Evolutionary conservation across 352 stramenopile genomes (phyloP), one percentile per base, ranked within the genome.

Genomic region (Pythium grandisporangium): DNA sequence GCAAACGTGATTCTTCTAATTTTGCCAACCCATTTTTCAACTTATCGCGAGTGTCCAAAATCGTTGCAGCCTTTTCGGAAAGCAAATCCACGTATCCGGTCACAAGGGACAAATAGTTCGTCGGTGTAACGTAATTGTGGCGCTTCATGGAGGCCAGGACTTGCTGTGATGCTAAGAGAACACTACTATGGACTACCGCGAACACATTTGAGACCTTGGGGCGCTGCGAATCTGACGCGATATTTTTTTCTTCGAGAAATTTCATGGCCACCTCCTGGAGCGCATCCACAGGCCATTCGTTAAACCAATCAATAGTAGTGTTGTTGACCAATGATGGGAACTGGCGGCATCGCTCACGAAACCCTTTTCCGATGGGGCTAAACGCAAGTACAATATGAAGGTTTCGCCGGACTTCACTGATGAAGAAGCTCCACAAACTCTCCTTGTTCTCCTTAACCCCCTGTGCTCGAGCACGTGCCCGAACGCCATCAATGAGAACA

Each of bases 251-350:
- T 25, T 91, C 76, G 1, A 97, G 54, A 42, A 97, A 97, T 47
- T 96, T 96, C 58, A 88, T 94, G 5, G 72, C 90, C 6, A 97
- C 90, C 44, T 96, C 89, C 44, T 96, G 76, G 1, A 97, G 68
- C 4, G 90, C 90, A 30, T 97, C 90, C 0, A 87, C 47, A 1
- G 90, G 90, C 90, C 90, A 97, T 26, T 85, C 81, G 29, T 95
- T 92, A 63, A 96, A 95, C 84, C 84, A 96, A 46, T 97, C 86
- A 44, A 97, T 97, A 6, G 85, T 97, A 0, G 83, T 97, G 55
- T 87, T 96, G 50, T 96, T 97, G 2, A 97, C 85, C 13, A 97
- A 64, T n/a, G 81, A 93, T 25, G 90, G 90, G 53, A 96, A 97
- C 50, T 95, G 79, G 19, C 86, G 80, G 14, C 91, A 70, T 11